phyloP scores from a whole-genome alignment of 495 filamentous ascomycete species.

The Aspergillus panamensis region DNA sequence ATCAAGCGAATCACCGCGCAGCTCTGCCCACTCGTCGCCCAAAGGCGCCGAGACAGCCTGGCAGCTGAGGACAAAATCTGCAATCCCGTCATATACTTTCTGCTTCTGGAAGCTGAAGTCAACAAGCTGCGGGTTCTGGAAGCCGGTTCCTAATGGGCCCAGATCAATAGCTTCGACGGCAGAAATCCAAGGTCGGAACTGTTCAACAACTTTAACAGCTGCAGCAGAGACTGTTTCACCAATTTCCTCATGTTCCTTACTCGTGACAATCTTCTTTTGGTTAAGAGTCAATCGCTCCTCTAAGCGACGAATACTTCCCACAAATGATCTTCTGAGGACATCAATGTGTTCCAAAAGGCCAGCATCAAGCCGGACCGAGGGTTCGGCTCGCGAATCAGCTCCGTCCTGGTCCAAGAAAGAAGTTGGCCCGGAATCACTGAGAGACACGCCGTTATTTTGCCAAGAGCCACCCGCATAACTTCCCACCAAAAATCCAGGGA shows the following conservation, averaged over 20 bases:
- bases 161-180: conserved; percentile 87
- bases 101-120: conserved; percentile 92
- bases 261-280: conserved; percentile 74
- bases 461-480: conserved; percentile 82
- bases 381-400: conserved; percentile 66
- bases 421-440: conserved; percentile 65
- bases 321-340: conserved; percentile 74
- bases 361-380: conserved; percentile 66
- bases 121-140: conserved; percentile 78
- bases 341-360: conserved; percentile 79
- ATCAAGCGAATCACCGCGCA: conserved; percentile 88
- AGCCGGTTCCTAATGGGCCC: conserved; percentile 64
- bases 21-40: conserved; percentile 90
- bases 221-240: conserved; percentile 70
- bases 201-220: conserved; percentile 74
- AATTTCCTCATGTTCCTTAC: conserved; percentile 65
- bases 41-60: conserved; percentile 85
- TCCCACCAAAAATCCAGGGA: conserved; percentile 86
- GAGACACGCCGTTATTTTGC: conserved; percentile 81
- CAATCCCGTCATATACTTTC: conserved; percentile 84
- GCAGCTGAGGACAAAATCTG: conserved; percentile 80
- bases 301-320: conserved; percentile 74
- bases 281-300: conserved; percentile 76
- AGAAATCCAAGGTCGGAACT: conserved; percentile 82
- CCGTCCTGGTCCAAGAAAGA: conserved; percentile 79